Evolutionary conservation across 768 basidiomycete genomes (phyloP), one percentile per base, ranked within the genome.

Genomic region (Auricularia auricula-judae): DNA sequence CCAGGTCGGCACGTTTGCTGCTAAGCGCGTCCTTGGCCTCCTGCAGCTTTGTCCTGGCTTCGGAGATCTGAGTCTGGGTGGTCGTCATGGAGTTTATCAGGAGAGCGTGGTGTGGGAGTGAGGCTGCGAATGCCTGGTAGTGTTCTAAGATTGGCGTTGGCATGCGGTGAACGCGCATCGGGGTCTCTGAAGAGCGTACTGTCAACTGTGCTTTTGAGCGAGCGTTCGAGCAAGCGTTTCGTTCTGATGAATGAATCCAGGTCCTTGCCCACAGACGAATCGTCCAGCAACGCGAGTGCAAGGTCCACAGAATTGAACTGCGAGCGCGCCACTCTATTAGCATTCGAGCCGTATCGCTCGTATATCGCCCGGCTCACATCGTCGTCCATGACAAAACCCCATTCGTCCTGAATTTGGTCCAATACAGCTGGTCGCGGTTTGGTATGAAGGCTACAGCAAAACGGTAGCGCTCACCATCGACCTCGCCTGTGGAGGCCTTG

Each of bases 291-390:
- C 69, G 93, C 87, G 16, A 99, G 82, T 3, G 97, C 95, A 43
- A 98, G 81, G 70, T 95, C 89, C 39, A 97, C 95, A 60, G 89
- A 89, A 72, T 97, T 96, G 76, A 98, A 99, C 87, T 94, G 70
- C 44, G 36, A 64, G 44, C 62, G 54, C 33, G 66, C 67, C 69
- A 39, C 12, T 42, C 42, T 35, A 59, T 47, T 53, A 42, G 39
- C 39, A 42, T 42, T 42, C 39, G 8, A 42, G 54, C 68, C 67
- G 43, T 61, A 64, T 63, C 51, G 51, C 62, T 53, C 29, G 36
- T 4, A 53, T 34, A 21, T 59, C 42, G 56, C 34, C 56, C 51
- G 61, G 69, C 83, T 76, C 73, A 92, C 91, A 74, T 92, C 88
- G 43, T 88, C 82, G 66, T 91, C 84, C 63, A 87, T 84, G 36